Percentiles rank a stretch among this genome's conserved stretches.
Conservation (phyloP, 164 flowering plant species). For the Warburgia ugandensis region DNA sequence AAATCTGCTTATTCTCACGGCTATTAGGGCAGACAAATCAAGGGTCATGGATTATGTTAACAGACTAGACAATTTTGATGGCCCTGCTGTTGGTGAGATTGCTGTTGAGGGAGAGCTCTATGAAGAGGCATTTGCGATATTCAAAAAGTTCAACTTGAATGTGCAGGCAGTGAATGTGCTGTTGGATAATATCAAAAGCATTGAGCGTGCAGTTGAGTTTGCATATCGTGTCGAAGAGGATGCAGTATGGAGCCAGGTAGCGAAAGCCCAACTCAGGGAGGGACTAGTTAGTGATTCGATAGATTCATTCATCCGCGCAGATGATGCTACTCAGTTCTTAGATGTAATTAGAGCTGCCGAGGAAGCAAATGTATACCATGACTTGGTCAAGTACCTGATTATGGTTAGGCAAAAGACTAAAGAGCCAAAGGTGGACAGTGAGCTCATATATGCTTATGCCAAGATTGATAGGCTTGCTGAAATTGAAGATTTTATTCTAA, state of each 20-base stretch:
- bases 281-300: conserved; percentile 97
- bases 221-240: conserved; percentile 99
- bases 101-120: conserved; percentile 94
- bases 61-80: conserved; percentile 96
- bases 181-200: conserved; percentile 78
- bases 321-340: conserved; percentile 87
- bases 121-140: conserved; percentile 96
- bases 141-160: conserved; percentile 96
- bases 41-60: conserved; percentile 98
- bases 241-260: conserved; percentile 99
- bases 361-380: conserved; percentile 86
- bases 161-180: conserved; percentile 97
- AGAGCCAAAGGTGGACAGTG: conserved; percentile 98
- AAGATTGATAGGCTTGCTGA: conserved; percentile 95
- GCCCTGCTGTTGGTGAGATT: conserved; percentile 98
- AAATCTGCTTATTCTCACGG: conserved; percentile 84
- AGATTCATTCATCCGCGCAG: conserved; percentile 98
- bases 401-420: conserved; percentile 96
- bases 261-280: conserved; percentile 92
- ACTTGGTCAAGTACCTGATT: conserved; percentile 83
- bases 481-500: conserved; percentile 94
- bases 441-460: conserved; percentile 98
- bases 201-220: conserved; percentile 96
- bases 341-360: conserved; percentile 89
- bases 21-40: conserved; percentile 96